phyloP scores from a whole-genome alignment of 2,329 filamentous ascomycete genomes.

The Claviceps humidiphila region DNA sequence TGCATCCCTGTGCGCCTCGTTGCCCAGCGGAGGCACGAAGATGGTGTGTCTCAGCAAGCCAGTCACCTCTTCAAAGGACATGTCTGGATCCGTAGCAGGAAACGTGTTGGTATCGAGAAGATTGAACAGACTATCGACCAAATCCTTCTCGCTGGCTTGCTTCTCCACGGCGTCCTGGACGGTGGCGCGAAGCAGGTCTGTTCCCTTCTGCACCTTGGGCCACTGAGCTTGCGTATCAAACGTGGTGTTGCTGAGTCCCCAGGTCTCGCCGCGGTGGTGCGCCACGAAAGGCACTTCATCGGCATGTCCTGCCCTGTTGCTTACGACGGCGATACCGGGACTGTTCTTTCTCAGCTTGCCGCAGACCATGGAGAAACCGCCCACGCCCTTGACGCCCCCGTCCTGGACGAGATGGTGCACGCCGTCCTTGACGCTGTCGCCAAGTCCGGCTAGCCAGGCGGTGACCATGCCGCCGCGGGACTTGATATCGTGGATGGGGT shows the following conservation, averaged over 20 bases:
- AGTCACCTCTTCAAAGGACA: slow-evolving; percentile 41
- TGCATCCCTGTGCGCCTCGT: slow-evolving; percentile 28
- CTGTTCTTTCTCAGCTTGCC: slow-evolving; percentile 39
- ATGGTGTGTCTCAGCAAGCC: slow-evolving; percentile 43
- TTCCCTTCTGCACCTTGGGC: slow-evolving; percentile 47
- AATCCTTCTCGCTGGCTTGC: slow-evolving; percentile 28
- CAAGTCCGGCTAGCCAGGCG: slow-evolving; percentile 41
- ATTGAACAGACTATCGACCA: slow-evolving; percentile 38
- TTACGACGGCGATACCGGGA: slow-evolving; percentile 13
- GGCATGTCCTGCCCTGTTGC: slow-evolving; percentile 17
- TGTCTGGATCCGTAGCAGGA: slow-evolving; percentile 25
- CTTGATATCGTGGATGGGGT: slow-evolving; percentile 39
- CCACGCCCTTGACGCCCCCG: slow-evolving; percentile 43
- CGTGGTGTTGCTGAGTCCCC: slow-evolving; percentile 50
- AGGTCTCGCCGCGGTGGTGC: slow-evolving; percentile 35
- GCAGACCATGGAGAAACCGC: slow-evolving; percentile 54
- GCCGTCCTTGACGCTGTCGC: slow-evolving; percentile 33
- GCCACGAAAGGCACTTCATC: slow-evolving; percentile 46
- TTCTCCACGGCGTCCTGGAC: slow-evolving; percentile 27
- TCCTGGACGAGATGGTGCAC: slow-evolving; percentile 39
- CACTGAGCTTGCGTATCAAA: slow-evolving; percentile 41
- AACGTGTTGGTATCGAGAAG: slow-evolving; percentile 46
- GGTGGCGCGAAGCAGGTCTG: slow-evolving; percentile 28
- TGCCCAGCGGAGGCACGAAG: slow-evolving; percentile 46
- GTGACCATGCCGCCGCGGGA: slow-evolving; percentile 53